Percentiles rank a stretch among this genome's conserved stretches.
Conservation (phyloP, 2,329 filamentous ascomycete species). For the Colletotrichum cereale region DNA sequence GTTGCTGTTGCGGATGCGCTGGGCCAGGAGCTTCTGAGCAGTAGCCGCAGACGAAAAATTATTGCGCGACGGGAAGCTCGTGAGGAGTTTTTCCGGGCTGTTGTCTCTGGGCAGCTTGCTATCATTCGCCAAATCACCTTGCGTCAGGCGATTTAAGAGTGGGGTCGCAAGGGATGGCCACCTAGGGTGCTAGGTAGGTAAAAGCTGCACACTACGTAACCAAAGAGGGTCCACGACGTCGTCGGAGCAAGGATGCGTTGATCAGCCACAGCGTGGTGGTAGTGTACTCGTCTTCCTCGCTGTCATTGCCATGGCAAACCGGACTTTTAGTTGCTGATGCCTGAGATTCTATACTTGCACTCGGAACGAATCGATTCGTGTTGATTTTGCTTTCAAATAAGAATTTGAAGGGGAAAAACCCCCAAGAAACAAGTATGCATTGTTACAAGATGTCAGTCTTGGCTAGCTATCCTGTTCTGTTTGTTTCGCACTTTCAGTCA, state of each 20-base stretch:
- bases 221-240: conserved; percentile 21
- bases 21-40: conserved; percentile 28
- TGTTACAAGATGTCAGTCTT: not conserved
- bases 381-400: no score
- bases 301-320: not conserved
- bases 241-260: conserved; percentile 33
- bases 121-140: conserved; percentile 35
- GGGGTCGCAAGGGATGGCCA: conserved; percentile 32
- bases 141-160: conserved; percentile 38
- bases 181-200: no score
- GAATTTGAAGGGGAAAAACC: no score
- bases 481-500: not conserved
- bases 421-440: no score
- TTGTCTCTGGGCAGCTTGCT: conserved; percentile 19
- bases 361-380: not conserved
- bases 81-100: conserved; percentile 39
- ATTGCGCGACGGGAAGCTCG: conserved; percentile 40
- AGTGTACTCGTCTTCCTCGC: not conserved
- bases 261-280: conserved; percentile 17
- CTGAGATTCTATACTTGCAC: not conserved
- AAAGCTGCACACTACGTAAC: conserved; percentile 38
- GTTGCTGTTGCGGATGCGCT: conserved; percentile 34
- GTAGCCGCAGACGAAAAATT: conserved; percentile 40
- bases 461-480: not conserved
- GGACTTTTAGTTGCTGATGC: not conserved